phyloP scores from a whole-genome alignment of 495 filamentous ascomycete species.

The Neurospora terricola region DNA sequence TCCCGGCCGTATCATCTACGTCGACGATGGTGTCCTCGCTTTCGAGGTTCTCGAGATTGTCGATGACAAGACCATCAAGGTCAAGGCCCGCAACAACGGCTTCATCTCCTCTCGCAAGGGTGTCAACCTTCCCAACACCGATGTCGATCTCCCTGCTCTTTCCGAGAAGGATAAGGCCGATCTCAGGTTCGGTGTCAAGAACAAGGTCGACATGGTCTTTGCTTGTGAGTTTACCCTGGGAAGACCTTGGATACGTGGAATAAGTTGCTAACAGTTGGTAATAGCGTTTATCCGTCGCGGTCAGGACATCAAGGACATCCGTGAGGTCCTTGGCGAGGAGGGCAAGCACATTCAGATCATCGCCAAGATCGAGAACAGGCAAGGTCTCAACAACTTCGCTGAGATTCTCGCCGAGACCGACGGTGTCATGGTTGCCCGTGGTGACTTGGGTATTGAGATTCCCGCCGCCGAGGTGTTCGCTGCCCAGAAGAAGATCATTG shows the following conservation, averaged over 20 bases:
- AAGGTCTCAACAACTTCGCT: conserved; percentile 95
- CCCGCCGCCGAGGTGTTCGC: conserved; percentile 96
- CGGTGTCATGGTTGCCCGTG: conserved; percentile 99
- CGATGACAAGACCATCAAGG: conserved; percentile 78
- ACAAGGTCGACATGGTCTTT: conserved; percentile 97
- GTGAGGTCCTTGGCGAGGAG: conserved; percentile 81
- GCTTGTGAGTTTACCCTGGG: conserved; percentile 41
- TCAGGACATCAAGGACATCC: conserved; percentile 84
- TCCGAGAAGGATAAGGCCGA: conserved; percentile 98
- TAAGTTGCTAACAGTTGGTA: neutral
- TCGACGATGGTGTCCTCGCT: conserved; percentile 93
- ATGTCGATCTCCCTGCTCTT: conserved; percentile 93
- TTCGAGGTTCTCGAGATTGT: conserved; percentile 85
- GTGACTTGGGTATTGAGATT: conserved; percentile 97
- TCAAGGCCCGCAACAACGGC: conserved; percentile 86
- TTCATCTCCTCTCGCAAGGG: conserved; percentile 97
- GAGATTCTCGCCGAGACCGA: conserved; percentile 95
- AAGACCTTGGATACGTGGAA: neutral
- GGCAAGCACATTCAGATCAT: conserved; percentile 98
- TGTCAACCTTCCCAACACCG: conserved; percentile 96
- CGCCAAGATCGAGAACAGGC: conserved; percentile 99
- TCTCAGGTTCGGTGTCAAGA: conserved; percentile 90
- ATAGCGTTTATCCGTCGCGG: conserved; percentile 82
- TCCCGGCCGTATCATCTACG: conserved; percentile 91
- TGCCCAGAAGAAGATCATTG: conserved; percentile 99